Evolutionary conservation across 2,329 filamentous ascomycete genomes (phyloP).

Genomic region (Anthostomella pinea): DNA sequence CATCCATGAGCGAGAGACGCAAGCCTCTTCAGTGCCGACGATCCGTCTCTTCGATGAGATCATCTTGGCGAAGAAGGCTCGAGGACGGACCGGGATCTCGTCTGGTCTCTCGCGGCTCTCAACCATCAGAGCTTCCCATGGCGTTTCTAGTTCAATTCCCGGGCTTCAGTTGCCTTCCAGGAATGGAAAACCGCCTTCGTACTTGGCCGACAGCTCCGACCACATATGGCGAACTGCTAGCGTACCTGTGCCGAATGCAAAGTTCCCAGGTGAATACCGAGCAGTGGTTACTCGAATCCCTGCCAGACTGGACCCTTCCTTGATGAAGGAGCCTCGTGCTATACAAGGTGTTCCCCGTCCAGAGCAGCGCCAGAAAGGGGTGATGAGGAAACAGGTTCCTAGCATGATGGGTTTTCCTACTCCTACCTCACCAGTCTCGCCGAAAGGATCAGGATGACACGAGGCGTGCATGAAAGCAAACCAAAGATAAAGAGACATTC

Average conservation of each 20-base stretch:
- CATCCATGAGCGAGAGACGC: constrained; percentile 75
- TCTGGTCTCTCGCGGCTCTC: constrained; percentile 62
- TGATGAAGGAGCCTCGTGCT: constrained; percentile 89
- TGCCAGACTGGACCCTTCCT: constrained; percentile 74
- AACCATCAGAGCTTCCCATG: constrained; percentile 56
- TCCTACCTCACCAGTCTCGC: constrained; percentile 23
- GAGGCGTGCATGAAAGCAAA: not conserved
- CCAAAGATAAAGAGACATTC: not conserved
- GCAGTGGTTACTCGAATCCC: constrained; percentile 65
- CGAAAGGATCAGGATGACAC: constrained; percentile 8
- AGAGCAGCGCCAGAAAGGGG: constrained; percentile 48
- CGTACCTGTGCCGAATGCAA: constrained; percentile 57
- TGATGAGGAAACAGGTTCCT: constrained; percentile 56
- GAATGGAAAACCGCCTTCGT: constrained; percentile 49
- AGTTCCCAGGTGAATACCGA: constrained; percentile 62
- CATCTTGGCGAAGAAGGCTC: constrained; percentile 71
- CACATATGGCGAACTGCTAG: constrained; percentile 75
- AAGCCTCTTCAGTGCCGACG: constrained; percentile 56
- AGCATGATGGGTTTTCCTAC: constrained; percentile 32
- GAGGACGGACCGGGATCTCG: constrained; percentile 64
- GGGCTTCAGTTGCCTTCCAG: constrained; percentile 36
- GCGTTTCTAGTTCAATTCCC: constrained; percentile 42
- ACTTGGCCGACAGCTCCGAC: constrained; percentile 69
- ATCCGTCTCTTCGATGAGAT: constrained; percentile 82
- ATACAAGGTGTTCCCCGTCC: constrained; percentile 81